phyloP scores from a whole-genome alignment of 1,284 basidiomycete species.

The Rhodofomes roseus region DNA sequence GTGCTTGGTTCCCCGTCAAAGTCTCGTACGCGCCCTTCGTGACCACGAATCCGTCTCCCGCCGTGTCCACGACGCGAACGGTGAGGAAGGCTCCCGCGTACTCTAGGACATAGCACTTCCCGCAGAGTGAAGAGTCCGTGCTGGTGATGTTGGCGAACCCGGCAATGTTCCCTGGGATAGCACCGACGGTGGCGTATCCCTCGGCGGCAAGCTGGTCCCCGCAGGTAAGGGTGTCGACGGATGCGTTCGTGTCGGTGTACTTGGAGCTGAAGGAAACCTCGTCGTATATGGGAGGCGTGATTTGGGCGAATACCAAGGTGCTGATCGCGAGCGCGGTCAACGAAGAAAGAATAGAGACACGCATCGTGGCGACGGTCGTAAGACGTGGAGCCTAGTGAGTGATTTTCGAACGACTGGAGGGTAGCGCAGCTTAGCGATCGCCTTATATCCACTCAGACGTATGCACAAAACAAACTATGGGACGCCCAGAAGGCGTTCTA shows the following conservation, averaged over 20 bases:
- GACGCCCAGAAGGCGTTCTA: too few relatives aligned
- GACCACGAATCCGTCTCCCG: not conserved
- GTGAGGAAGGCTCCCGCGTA: not conserved
- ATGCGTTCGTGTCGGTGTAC: not conserved
- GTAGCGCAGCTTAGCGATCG: not conserved
- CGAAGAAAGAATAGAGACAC: not conserved
- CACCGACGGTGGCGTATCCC: not conserved
- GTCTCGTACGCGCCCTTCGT: not conserved
- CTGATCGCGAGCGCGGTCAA: not conserved
- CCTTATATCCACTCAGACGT: not conserved
- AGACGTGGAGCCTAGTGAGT: not conserved
- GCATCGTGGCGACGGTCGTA: not conserved
- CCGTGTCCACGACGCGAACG: not conserved
- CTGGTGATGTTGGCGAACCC: not conserved
- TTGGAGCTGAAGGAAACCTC: not conserved
- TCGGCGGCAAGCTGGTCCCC: not conserved
- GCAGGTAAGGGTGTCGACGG: not conserved
- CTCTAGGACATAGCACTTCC: not conserved
- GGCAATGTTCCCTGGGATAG: not conserved
- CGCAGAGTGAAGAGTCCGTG: not conserved
- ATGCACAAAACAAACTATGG: too few relatives aligned
- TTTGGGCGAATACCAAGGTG: not conserved
- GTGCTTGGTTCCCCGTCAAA: not conserved
- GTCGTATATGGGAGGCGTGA: not conserved
- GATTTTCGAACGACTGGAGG: not conserved